Evolutionary conservation across 805 yeast species (phyloP).

Genomic region (Candida hungchunana): DNA sequence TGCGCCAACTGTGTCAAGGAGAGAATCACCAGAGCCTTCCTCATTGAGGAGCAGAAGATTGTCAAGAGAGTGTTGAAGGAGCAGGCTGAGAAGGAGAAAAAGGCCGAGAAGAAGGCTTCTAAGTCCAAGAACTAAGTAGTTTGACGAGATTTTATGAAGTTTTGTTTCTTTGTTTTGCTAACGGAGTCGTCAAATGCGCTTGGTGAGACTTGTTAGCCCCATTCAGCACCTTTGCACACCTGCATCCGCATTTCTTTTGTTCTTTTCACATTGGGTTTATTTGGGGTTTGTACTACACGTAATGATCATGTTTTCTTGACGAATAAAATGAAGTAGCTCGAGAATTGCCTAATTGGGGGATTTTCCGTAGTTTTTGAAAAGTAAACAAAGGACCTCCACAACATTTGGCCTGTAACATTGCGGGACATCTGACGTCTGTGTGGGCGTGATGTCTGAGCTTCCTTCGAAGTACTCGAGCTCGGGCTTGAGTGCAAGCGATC

Average conservation of each 20-base stretch:
- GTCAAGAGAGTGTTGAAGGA: conserved; percentile 99
- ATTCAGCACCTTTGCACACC: conserved; percentile 1
- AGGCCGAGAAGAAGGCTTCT: conserved; percentile 43
- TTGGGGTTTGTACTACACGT: conserved; percentile 16
- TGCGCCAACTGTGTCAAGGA: conserved; percentile 99
- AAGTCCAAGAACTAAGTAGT: conserved; percentile 12
- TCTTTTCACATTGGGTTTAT: conserved; percentile 9
- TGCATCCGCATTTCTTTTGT: conserved; percentile 4
- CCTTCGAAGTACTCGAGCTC: conserved; percentile 24
- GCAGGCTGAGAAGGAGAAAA: conserved; percentile 84
- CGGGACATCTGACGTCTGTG: neutral
- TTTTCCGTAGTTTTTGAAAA: neutral
- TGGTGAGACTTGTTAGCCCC: conserved; percentile 2
- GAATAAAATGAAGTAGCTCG: conserved; percentile 1
- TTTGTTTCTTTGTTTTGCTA: conserved; percentile 7
- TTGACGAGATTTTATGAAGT: conserved; percentile 8
- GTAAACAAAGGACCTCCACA: neutral
- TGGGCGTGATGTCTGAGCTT: conserved; percentile 11
- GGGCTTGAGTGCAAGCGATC: conserved; percentile 20
- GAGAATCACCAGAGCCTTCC: conserved; percentile 99
- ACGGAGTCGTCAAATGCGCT: neutral
- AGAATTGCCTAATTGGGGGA: neutral
- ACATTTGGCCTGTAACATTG: neutral
- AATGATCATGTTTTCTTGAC: conserved; percentile 19
- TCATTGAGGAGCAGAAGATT: conserved; percentile 99